A percentile compares a stretch with the other conserved stretches of the same genome.
Conservation (phyloP, 352 stramenopile genomes). For the Phytophthora crassamura region DNA sequence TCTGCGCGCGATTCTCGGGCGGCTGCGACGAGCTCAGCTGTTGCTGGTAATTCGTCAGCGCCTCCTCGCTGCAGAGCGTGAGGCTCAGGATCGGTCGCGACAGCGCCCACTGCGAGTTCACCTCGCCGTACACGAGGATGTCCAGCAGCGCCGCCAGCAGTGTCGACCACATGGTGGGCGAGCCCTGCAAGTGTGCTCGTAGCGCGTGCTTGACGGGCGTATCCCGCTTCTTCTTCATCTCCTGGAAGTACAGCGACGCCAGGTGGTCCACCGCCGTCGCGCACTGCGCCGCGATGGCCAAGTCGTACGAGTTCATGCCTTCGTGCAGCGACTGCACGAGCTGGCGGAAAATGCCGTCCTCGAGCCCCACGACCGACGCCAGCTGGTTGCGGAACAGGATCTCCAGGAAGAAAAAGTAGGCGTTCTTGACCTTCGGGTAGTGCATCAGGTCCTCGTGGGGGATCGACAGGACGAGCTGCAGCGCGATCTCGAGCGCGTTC, state of each 20-base stretch:
- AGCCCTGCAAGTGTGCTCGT: conserved; percentile 90
- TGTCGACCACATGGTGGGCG: conserved; percentile 93
- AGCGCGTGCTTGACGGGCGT: conserved; percentile 94
- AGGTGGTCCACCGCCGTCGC: conserved; percentile 96
- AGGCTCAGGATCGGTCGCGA: conserved; percentile 98
- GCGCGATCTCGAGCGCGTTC: conserved; percentile 94
- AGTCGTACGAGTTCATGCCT: conserved; percentile 91
- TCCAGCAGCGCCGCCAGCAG: conserved; percentile 95
- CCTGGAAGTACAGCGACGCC: conserved; percentile 94
- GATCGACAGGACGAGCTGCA: conserved; percentile 96
- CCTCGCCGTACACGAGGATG: conserved; percentile 96
- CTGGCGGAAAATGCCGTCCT: conserved; percentile 95
- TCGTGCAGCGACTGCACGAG: conserved; percentile 95
- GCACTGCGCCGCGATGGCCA: conserved; percentile 94
- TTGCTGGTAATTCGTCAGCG: conserved; percentile 95
- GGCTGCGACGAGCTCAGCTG: conserved; percentile 95
- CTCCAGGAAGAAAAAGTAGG: conserved; percentile 98
- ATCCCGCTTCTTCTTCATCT: conserved; percentile 97
- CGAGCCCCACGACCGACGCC: conserved; percentile 92
- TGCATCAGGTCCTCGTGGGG: conserved; percentile 96
- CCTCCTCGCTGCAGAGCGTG: conserved; percentile 95
- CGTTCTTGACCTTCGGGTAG: conserved; percentile 98
- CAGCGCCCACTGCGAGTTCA: conserved; percentile 97
- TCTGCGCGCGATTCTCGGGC: conserved; percentile 90
- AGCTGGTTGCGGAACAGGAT: conserved; percentile 99